phyloP scores from a whole-genome alignment of 2,329 filamentous ascomycete species.

The Pseudocercospora crystallina region DNA sequence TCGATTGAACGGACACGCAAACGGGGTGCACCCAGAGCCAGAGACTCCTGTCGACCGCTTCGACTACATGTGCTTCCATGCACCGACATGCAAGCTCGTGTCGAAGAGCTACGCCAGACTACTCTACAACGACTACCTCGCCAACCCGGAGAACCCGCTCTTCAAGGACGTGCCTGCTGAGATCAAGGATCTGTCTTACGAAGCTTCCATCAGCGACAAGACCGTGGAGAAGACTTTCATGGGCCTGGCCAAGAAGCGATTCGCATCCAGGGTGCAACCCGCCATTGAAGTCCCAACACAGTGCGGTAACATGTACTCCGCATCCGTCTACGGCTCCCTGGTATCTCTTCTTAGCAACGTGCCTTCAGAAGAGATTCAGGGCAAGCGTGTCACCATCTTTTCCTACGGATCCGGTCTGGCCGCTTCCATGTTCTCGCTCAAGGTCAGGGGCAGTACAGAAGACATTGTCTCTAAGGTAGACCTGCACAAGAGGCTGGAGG shows the following conservation, averaged over 20 bases:
- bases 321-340: conserved; percentile 52
- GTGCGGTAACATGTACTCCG: conserved; percentile 59
- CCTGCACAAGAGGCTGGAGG: conserved; percentile 47
- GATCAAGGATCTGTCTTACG: conserved; percentile 47
- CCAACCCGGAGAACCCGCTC: conserved; percentile 47
- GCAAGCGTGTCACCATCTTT: conserved; percentile 54
- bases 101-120: conserved; percentile 54
- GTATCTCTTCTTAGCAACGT: conserved; percentile 50
- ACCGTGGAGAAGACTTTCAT: conserved; percentile 55
- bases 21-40: conserved; percentile 39
- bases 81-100: conserved; percentile 56
- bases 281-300: conserved; percentile 51
- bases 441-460: conserved; percentile 47
- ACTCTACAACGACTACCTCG: conserved; percentile 54
- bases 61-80: conserved; percentile 57
- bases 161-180: conserved; percentile 53
- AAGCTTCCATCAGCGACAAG: conserved; percentile 52
- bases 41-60: conserved; percentile 54
- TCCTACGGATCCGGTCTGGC: conserved; percentile 55
- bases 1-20: conserved; percentile 41
- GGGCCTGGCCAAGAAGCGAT: conserved; percentile 53
- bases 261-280: conserved; percentile 50
- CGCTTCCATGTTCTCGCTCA: conserved; percentile 52
- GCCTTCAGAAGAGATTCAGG: conserved; percentile 45
- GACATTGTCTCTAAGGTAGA: conserved; percentile 50